Evolutionary conservation across 352 stramenopile species (phyloP).

Genomic region (Globisporangium alternatum): DNA sequence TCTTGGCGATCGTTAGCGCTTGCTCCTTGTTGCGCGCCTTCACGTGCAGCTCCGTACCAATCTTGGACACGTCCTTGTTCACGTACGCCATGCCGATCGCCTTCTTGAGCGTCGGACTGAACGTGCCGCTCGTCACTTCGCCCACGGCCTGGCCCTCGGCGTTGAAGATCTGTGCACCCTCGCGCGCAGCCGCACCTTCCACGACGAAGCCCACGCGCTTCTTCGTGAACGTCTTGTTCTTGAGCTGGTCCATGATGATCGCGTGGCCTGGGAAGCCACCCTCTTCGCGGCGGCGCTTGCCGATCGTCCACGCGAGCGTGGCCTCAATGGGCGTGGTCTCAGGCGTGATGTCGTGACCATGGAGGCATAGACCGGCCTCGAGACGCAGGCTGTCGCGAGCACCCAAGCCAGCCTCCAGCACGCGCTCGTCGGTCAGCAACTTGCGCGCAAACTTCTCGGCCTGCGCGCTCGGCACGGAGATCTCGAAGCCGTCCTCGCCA

Average conservation of each 20-base stretch:
- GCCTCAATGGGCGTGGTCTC: conserved; percentile 95
- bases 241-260: conserved; percentile 93
- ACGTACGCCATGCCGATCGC: conserved; percentile 99
- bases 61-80: conserved; percentile 86
- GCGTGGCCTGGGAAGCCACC: conserved; percentile 94
- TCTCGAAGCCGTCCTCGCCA: conserved; percentile 99
- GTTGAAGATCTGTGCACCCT: conserved; percentile 93
- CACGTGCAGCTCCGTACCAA: conserved; percentile 92
- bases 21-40: conserved; percentile 96
- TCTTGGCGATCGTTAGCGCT: conserved; percentile 93
- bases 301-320: conserved; percentile 92
- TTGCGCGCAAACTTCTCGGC: conserved; percentile 51
- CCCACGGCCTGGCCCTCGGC: conserved; percentile 76
- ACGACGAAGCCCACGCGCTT: conserved; percentile 97
- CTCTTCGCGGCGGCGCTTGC: conserved; percentile 80
- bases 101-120: conserved; percentile 94
- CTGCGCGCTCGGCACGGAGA: conserved; percentile 84
- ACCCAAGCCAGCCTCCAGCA: conserved; percentile 93
- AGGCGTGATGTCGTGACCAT: conserved; percentile 97
- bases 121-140: conserved; percentile 96
- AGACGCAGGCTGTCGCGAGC: conserved; percentile 96
- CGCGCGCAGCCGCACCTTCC: conserved; percentile 93
- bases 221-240: conserved; percentile 90
- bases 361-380: conserved; percentile 98
- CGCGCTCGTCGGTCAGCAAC: conserved; percentile 58